These are phyloP conservation scores for Avena insularis DNA, from an alignment of 176 grass and related monocot genomes.

Conservation along the genomic window DNA sequence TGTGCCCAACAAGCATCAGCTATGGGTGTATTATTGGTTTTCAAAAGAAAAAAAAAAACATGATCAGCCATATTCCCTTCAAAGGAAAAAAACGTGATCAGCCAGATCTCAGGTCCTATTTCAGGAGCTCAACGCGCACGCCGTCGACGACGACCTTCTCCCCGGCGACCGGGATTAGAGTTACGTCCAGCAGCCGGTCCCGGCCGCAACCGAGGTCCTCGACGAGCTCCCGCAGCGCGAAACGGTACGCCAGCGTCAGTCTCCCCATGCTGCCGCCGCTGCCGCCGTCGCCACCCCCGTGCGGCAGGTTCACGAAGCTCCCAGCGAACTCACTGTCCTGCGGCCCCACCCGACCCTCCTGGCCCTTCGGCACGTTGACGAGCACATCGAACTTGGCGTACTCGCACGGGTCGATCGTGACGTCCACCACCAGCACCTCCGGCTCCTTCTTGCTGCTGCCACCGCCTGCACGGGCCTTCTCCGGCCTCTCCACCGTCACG, in stretches of 20 bases:
- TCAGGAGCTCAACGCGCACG: background rate
- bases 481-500: background rate
- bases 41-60: too few relatives aligned
- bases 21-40: too few relatives aligned
- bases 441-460: constrained; percentile 8
- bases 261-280: background rate
- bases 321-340: constrained; percentile 7
- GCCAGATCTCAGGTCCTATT: background rate
- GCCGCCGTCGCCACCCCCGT: constrained; percentile 17
- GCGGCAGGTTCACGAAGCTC: constrained; percentile 10
- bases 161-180: background rate
- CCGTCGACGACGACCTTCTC: background rate
- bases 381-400: constrained; percentile 20
- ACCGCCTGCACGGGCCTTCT: background rate
- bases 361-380: constrained; percentile 1
- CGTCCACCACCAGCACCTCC: constrained; percentile 26
- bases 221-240: background rate
- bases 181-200: constrained; percentile 6
- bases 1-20: too few relatives aligned
- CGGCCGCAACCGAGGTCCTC: background rate
- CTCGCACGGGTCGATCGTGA: constrained; percentile 26
- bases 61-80: too few relatives aligned
- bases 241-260: background rate
- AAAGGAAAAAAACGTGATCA: background rate
- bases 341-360: constrained; percentile 5